Base-by-base conservation (phyloP, 1,139 yeast genomes). In the Candida sanyaensis region DNA sequence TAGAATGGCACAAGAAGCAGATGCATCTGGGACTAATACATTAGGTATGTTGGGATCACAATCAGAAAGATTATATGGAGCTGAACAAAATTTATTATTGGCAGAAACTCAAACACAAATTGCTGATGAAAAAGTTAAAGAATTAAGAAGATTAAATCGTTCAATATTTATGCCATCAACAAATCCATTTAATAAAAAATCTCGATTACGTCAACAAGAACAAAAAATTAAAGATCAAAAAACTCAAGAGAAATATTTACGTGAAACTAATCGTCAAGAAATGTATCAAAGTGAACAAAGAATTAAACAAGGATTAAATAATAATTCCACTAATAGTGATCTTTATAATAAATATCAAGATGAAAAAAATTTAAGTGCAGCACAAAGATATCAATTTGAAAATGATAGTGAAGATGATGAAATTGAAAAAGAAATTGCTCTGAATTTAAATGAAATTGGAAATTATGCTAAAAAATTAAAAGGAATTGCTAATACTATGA, bases 41-140 rank as follows among this genome's bases (percentile, higher is more conserved):
- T 71, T 92, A 56, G 97, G 97, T 27, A 84, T 90, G 83, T 77
- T 93, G 47, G 98, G 98, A 28, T 82, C 93, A 21, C 99, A 95
- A 66, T 85, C 96, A 48, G 97, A 91, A 63, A 75, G 90, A 45
- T 73, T 93, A 54, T 88, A 86, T 63, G 83, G 81, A 60, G 84
- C 93, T 17, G 97, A 92, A 63, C 84, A 83, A 57, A 86, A 84
- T 57, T 69, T 93, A 57, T 81, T 88, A 48, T 69, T 88, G 49
- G 89, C 96, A 41, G 88, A 85, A 51, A 85, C 91, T 2, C 97
- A 91, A 63, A 88, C 90, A 52, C 77, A 83, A 56, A 81, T 88
- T 50, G 96, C 96, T 6, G 91, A 87, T 55, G 89, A 85, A 46
- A 89, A 89, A 66, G 95, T 93, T 36, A 80, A 80, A 46, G 95